These are phyloP conservation scores for Fusarium chuoi DNA, from an alignment of 2,329 filamentous ascomycete species.

Conservation along the genomic window DNA sequence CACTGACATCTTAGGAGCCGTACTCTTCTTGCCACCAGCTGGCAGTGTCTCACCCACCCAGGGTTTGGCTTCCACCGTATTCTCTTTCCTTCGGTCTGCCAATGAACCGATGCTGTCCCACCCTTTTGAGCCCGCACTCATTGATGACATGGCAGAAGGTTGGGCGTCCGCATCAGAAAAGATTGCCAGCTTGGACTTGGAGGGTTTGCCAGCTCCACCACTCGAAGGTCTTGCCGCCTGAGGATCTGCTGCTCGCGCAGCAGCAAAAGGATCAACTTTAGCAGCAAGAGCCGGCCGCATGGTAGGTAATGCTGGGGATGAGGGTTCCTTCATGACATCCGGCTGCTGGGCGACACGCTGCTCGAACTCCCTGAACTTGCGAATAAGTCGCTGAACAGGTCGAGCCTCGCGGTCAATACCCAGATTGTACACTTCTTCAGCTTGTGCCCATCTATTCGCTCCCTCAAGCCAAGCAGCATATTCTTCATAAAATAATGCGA, in stretches of 20 bases:
- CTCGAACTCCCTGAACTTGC: constrained; percentile 95
- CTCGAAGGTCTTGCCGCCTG: constrained; percentile 69
- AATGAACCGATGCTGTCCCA: constrained; percentile 94
- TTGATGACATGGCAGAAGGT: constrained; percentile 65
- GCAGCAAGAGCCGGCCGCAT: constrained; percentile 85
- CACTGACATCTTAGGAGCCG: constrained; percentile 81
- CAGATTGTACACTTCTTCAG: constrained; percentile 91
- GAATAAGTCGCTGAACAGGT: constrained; percentile 80
- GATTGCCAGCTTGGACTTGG: constrained; percentile 85
- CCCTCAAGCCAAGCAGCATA: constrained; percentile 93
- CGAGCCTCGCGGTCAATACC: constrained; percentile 90
- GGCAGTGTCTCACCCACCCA: constrained; percentile 94
- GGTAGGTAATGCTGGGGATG: constrained; percentile 86
- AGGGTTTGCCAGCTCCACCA: constrained; percentile 68
- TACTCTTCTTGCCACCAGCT: constrained; percentile 82
- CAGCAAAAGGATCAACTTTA: constrained; percentile 84
- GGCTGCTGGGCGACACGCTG: constrained; percentile 75
- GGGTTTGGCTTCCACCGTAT: constrained; percentile 83
- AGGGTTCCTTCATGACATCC: constrained; percentile 72
- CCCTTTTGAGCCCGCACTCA: constrained; percentile 70
- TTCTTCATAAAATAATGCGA: constrained; percentile 96
- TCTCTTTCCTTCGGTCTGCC: constrained; percentile 93
- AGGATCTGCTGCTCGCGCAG: constrained; percentile 66
- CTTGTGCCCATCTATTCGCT: constrained; percentile 85
- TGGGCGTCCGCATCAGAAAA: constrained; percentile 82